These are phyloP conservation scores for Colletotrichum sp. DNA, from an alignment of 2,329 filamentous ascomycete species.

Conservation along the genomic window DNA sequence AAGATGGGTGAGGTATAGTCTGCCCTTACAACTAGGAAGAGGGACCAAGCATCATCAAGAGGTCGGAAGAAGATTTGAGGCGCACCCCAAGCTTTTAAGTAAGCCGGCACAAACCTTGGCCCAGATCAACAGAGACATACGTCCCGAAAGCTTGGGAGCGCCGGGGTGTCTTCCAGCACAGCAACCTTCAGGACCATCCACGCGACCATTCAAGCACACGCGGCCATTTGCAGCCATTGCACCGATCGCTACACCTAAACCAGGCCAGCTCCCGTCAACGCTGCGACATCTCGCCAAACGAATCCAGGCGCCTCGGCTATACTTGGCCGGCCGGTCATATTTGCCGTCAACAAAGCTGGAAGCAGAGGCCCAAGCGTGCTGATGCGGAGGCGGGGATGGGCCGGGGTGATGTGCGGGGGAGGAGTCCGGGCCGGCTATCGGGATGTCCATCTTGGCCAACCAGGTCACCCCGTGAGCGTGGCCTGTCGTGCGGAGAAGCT, in stretches of 20 bases:
- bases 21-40: neutral
- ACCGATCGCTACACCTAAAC: neutral
- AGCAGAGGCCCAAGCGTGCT: neutral
- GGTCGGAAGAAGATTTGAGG: neutral
- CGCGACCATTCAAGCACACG: neutral
- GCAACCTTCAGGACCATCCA: neutral
- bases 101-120: neutral
- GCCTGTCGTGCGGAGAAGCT: neutral
- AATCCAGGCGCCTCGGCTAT: neutral
- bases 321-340: neutral
- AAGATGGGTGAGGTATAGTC: neutral
- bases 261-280: neutral
- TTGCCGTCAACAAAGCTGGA: neutral
- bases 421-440: constrained; percentile 9
- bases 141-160: neutral
- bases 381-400: constrained; percentile 4
- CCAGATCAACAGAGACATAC: neutral
- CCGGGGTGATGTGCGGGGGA: constrained; percentile 14
- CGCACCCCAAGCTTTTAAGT: neutral
- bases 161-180: neutral
- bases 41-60: neutral
- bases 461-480: neutral
- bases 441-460: neutral
- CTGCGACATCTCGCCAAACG: neutral
- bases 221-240: neutral